Evolutionary conservation across 73 alveolate genomes (phyloP).

Genomic region (Paramecium pentaurelia): DNA sequence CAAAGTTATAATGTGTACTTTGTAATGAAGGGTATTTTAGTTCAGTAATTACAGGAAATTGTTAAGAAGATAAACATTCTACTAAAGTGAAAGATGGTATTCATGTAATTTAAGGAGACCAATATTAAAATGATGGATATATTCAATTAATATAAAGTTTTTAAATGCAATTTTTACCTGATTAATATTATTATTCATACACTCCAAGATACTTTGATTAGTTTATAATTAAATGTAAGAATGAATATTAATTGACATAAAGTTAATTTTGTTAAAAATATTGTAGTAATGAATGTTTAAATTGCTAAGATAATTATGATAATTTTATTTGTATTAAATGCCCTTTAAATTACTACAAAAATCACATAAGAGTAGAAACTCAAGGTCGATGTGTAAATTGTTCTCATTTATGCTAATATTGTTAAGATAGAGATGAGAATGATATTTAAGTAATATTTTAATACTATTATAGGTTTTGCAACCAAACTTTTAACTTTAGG

Average conservation of each 20-base stretch:
- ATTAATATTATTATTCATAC: neutral
- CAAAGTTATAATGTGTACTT: neutral
- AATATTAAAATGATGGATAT: neutral
- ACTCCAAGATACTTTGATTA: neutral
- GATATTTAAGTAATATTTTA: neutral
- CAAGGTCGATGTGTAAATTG: neutral
- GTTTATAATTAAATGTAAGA: neutral
- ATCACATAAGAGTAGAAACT: neutral
- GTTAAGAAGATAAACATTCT: neutral
- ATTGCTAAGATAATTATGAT: neutral
- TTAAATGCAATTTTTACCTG: neutral
- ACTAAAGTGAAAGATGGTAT: neutral
- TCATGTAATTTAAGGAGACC: neutral
- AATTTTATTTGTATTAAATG: neutral
- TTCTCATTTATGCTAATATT: neutral
- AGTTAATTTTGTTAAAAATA: neutral
- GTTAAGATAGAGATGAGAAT: neutral
- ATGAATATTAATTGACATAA: neutral
- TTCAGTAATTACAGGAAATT: neutral
- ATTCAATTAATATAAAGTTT: neutral
- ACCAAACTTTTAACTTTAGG: neutral
- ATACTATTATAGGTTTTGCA: neutral
- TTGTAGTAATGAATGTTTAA: neutral
- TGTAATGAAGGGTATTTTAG: neutral
- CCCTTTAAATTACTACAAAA: neutral